These are phyloP conservation scores for Heterobasidion irregulare DNA, from an alignment of 1,284 basidiomycete species.

Conservation along the genomic window DNA sequence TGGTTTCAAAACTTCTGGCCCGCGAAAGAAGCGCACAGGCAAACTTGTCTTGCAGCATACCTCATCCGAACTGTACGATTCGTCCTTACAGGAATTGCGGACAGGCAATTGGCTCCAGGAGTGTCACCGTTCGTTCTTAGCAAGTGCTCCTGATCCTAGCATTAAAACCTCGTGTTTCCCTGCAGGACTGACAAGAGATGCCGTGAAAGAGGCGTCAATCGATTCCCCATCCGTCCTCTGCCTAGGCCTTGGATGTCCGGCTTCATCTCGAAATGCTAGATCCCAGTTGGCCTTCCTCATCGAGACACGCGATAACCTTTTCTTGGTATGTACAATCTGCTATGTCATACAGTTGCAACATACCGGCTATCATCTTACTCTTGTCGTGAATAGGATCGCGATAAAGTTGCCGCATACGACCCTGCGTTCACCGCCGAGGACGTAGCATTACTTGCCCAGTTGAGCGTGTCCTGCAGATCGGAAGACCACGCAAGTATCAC, in stretches of 20 bases:
- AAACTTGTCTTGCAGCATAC: background rate
- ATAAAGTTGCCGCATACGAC: slow-evolving; percentile 51
- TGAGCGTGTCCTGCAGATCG: slow-evolving; percentile 38
- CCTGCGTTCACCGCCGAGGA: slow-evolving; percentile 63
- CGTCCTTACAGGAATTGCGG: background rate
- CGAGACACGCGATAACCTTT: slow-evolving; percentile 38
- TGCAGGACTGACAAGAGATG: slow-evolving; percentile 27
- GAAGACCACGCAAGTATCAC: slow-evolving; percentile 42
- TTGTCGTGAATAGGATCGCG: slow-evolving; percentile 29
- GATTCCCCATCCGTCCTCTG: slow-evolving; percentile 35
- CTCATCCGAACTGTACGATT: background rate
- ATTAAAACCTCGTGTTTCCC: slow-evolving; percentile 2
- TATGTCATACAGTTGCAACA: slow-evolving; percentile 8
- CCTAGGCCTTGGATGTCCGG: slow-evolving; percentile 65
- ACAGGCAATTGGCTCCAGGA: slow-evolving; percentile 1
- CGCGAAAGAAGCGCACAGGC: background rate
- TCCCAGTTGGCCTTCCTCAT: slow-evolving; percentile 61
- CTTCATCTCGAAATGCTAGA: slow-evolving; percentile 47
- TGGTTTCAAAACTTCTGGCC: background rate
- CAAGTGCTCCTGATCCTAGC: background rate
- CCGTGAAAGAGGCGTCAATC: slow-evolving; percentile 17
- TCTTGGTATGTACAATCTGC: slow-evolving; percentile 43
- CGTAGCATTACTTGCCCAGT: slow-evolving; percentile 35
- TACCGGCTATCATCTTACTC: background rate
- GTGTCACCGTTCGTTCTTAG: slow-evolving; percentile 3